phyloP scores from a whole-genome alignment of 2,329 filamentous ascomycete species.

The Fusarium armeniacum region DNA sequence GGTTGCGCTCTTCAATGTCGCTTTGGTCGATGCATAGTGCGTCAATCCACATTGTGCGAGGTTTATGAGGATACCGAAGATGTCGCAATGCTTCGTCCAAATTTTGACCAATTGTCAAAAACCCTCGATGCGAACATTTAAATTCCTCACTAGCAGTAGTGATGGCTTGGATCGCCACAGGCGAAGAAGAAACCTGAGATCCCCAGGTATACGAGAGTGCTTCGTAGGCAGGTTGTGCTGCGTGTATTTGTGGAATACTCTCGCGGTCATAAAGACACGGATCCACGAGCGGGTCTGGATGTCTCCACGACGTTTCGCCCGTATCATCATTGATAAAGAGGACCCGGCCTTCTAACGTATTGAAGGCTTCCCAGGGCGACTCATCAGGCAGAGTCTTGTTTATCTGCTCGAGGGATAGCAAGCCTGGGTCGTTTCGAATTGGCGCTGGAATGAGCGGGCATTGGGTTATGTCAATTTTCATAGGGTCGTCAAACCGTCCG shows the following conservation, averaged over 20 bases:
- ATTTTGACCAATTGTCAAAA: background rate
- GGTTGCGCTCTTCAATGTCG: conserved; percentile 8
- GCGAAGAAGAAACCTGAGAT: accelerated
- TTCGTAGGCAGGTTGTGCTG: background rate
- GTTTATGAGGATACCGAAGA: background rate
- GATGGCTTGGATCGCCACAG: background rate
- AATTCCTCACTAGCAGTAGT: background rate
- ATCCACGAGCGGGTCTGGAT: background rate
- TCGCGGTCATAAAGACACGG: background rate
- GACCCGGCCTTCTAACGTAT: background rate
- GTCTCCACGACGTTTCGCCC: background rate
- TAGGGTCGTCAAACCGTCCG: background rate
- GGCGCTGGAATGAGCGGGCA: background rate
- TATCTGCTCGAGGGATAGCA: background rate
- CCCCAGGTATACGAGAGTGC: conserved; percentile 2
- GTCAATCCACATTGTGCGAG: conserved; percentile 20
- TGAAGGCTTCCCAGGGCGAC: background rate
- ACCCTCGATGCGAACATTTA: background rate
- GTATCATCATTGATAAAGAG: background rate
- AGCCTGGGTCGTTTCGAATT: background rate
- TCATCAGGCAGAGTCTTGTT: background rate
- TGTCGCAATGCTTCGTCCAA: background rate
- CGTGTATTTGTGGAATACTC: accelerated
- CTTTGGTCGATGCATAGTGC: conserved; percentile 10
- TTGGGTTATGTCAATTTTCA: background rate